phyloP scores from a whole-genome alignment of 768 basidiomycete genomes.

The Rhodotorula graminis region DNA sequence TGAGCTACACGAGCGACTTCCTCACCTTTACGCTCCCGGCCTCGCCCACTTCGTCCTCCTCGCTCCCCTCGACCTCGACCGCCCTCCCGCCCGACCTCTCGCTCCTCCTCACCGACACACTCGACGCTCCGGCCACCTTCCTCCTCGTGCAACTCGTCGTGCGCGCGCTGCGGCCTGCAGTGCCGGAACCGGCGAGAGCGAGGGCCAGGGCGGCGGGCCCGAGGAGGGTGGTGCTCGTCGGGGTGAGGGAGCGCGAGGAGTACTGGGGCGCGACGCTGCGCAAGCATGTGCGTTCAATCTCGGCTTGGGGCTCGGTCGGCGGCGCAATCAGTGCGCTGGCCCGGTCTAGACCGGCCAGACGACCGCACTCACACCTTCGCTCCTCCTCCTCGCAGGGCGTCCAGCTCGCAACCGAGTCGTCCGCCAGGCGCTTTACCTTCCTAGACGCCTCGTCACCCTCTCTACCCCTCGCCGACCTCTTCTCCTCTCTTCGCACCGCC shows the following conservation, averaged over 20 bases:
- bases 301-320: too few relatives aligned
- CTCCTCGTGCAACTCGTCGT: slow-evolving; percentile 1
- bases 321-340: background rate
- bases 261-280: slow-evolving; percentile 9
- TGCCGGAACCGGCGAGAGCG: background rate
- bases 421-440: slow-evolving; percentile 1
- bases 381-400: slow-evolving; percentile 4
- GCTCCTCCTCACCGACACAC: slow-evolving; percentile 20
- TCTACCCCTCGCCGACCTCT: background rate
- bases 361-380: background rate
- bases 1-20: slow-evolving; percentile 15
- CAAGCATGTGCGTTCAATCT: slow-evolving; percentile 3
- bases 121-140: slow-evolving; percentile 2
- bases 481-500: background rate
- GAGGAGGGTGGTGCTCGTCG: slow-evolving; percentile 11
- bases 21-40: background rate
- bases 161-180: slow-evolving; percentile 1
- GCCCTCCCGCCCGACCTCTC: slow-evolving; percentile 9
- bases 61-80: background rate
- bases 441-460: slow-evolving; percentile 1
- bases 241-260: slow-evolving; percentile 16
- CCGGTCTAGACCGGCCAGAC: too few relatives aligned
- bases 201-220: background rate
- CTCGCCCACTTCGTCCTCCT: background rate
- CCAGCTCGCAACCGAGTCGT: slow-evolving; percentile 11